Evolutionary conservation across 1,284 basidiomycete genomes (phyloP).

Genomic region (Veloboletus limbatus): DNA sequence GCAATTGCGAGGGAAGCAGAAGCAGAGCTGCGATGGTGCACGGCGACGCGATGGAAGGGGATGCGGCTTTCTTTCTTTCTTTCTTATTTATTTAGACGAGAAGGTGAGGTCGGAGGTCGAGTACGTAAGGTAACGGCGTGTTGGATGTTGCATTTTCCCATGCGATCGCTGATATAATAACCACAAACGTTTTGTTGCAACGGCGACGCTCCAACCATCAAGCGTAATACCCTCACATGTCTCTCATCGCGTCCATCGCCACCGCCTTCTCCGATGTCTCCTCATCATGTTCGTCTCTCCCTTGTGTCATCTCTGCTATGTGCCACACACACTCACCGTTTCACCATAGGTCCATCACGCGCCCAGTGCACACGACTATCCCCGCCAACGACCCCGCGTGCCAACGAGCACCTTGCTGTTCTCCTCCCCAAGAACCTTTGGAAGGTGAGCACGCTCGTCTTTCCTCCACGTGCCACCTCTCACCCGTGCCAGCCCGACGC

Average conservation of each 20-base stretch:
- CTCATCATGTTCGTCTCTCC: neutral
- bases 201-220: too few relatives aligned
- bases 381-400: conserved; percentile 27
- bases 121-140: conserved; percentile 19
- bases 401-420: conserved; percentile 75
- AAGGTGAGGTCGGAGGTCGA: neutral
- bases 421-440: conserved; percentile 64
- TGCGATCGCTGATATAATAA: conserved; percentile 33
- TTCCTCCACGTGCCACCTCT: neutral
- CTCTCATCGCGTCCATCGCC: conserved; percentile 27
- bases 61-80: neutral
- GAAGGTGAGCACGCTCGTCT: conserved; percentile 51
- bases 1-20: conserved; percentile 6
- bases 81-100: conserved; percentile 13
- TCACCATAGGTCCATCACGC: conserved; percentile 21
- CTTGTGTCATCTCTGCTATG: too few relatives aligned
- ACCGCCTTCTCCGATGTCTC: conserved; percentile 7
- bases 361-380: conserved; percentile 16
- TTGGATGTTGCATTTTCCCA: conserved; percentile 24
- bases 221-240: conserved; percentile 24
- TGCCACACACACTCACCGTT: neutral
- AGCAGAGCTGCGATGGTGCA: too few relatives aligned
- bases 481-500: conserved; percentile 52
- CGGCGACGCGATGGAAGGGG: conserved; percentile 1
- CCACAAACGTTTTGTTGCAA: conserved; percentile 21